Percentiles rank a stretch among this genome's conserved stretches.
Evolutionary conservation across 2,329 filamentous ascomycete species (phyloP).

Genomic region (Tympanopsis confertula): DNA sequence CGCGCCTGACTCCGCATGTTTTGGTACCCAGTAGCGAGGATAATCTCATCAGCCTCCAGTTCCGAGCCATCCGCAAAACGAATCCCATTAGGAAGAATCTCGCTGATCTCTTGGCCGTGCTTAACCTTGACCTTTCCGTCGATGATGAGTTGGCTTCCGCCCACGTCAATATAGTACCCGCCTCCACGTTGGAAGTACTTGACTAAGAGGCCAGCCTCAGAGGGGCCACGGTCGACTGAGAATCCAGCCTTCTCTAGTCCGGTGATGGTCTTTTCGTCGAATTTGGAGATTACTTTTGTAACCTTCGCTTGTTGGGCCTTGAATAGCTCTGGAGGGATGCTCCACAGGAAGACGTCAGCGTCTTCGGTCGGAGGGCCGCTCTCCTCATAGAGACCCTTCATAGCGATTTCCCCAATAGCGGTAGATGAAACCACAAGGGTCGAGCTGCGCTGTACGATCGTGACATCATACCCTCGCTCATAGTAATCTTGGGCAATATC

Average conservation of each 20-base stretch:
- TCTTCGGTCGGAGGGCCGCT: slow-evolving; percentile 50
- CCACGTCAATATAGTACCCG: slow-evolving; percentile 49
- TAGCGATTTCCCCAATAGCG: slow-evolving; percentile 35
- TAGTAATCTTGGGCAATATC: slow-evolving; percentile 47
- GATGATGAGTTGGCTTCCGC: slow-evolving; percentile 37
- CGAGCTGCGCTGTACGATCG: slow-evolving; percentile 45
- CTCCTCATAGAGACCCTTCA: slow-evolving; percentile 38
- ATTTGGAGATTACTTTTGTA: slow-evolving; percentile 20
- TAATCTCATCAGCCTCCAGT: slow-evolving; percentile 41
- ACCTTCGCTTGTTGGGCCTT: slow-evolving; percentile 43
- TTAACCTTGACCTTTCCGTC: slow-evolving; percentile 44
- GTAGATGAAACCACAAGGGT: slow-evolving; percentile 41
- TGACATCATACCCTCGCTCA: slow-evolving; percentile 45
- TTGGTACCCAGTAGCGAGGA: slow-evolving; percentile 38
- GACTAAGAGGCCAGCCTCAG: slow-evolving; percentile 37
- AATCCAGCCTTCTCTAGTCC: slow-evolving; percentile 45
- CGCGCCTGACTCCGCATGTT: slow-evolving; percentile 38
- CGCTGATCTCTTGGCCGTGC: slow-evolving; percentile 33
- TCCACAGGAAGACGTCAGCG: slow-evolving; percentile 48
- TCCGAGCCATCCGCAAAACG: slow-evolving; percentile 33
- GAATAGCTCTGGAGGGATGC: slow-evolving; percentile 43
- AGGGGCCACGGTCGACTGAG: slow-evolving; percentile 40
- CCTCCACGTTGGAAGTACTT: slow-evolving; percentile 52
- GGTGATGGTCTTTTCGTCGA: slow-evolving; percentile 25
- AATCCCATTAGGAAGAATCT: slow-evolving; percentile 27